phyloP scores from a whole-genome alignment of 345 rosid genomes.

The Lepidium didymum region DNA sequence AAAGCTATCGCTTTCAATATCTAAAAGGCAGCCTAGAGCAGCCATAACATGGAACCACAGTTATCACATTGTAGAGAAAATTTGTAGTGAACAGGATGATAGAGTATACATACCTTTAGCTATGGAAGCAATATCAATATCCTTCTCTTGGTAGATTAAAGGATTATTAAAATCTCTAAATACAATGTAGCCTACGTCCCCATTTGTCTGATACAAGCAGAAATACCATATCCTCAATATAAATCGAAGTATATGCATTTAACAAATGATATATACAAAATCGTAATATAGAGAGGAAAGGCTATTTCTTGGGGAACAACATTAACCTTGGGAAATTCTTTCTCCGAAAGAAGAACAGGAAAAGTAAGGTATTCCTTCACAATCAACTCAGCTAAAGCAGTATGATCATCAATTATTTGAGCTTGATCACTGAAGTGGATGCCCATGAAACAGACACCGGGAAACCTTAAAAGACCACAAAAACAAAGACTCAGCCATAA shows the following conservation, averaged over 20 bases:
- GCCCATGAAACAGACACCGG: slow-evolving; percentile 52
- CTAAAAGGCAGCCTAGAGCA: too few relatives aligned
- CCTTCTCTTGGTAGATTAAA: slow-evolving; percentile 40
- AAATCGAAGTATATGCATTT: not conserved
- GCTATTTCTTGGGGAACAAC: not conserved
- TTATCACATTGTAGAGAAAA: not conserved
- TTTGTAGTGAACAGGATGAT: not conserved
- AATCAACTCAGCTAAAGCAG: slow-evolving; percentile 42
- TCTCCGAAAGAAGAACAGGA: slow-evolving; percentile 57
- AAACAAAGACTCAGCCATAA: slow-evolving; percentile 1
- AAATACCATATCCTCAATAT: not conserved
- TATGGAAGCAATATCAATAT: slow-evolving; percentile 46
- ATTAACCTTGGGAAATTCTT: slow-evolving; percentile 51
- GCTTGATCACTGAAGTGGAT: slow-evolving; percentile 42
- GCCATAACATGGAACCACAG: not conserved
- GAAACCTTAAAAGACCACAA: slow-evolving; percentile 46
- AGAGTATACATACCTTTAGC: slow-evolving; percentile 47
- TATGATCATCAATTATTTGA: slow-evolving; percentile 36
- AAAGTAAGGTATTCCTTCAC: slow-evolving; percentile 65
- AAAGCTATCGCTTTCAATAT: not conserved
- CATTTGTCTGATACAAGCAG: slow-evolving; percentile 39
- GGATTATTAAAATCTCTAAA: slow-evolving; percentile 55
- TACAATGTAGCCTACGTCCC: slow-evolving; percentile 44
- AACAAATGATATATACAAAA: not conserved
- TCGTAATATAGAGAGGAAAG: not conserved